A percentile compares a stretch with the other conserved stretches of the same genome.
These are phyloP conservation scores for Colletotrichum sp. DNA, from an alignment of 2,329 filamentous ascomycete genomes.

Conservation along the genomic window DNA sequence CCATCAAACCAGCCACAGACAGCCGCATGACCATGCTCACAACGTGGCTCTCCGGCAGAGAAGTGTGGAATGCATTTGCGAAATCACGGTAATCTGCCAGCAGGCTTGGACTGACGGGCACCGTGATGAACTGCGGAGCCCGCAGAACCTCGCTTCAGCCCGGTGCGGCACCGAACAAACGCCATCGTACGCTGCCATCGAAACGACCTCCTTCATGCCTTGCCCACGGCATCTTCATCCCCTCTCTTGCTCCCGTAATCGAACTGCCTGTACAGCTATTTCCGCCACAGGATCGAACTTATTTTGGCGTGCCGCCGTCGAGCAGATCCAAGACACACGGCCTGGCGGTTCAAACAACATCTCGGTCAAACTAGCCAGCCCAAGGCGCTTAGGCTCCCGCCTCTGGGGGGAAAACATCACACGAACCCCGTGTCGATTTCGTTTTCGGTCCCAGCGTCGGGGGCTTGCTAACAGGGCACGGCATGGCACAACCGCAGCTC, in stretches of 20 bases:
- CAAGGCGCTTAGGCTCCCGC: background rate
- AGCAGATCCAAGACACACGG: constrained; percentile 17
- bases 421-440: constrained; percentile 16
- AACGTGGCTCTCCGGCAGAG: background rate
- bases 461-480: constrained; percentile 9
- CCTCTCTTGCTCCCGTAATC: background rate
- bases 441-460: background rate
- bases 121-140: background rate
- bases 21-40: background rate
- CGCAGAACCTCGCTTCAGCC: background rate
- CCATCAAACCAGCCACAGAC: background rate
- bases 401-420: background rate
- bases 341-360: background rate
- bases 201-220: background rate
- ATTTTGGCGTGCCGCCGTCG: background rate
- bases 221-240: background rate
- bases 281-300: background rate
- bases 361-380: background rate
- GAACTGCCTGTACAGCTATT: background rate
- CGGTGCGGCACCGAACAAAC: background rate
- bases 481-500: background rate
- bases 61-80: background rate
- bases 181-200: background rate
- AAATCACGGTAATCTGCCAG: background rate
- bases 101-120: background rate